Evolutionary conservation across 140 eudicot species (phyloP).

Genomic region (Oenanthe javanica): DNA sequence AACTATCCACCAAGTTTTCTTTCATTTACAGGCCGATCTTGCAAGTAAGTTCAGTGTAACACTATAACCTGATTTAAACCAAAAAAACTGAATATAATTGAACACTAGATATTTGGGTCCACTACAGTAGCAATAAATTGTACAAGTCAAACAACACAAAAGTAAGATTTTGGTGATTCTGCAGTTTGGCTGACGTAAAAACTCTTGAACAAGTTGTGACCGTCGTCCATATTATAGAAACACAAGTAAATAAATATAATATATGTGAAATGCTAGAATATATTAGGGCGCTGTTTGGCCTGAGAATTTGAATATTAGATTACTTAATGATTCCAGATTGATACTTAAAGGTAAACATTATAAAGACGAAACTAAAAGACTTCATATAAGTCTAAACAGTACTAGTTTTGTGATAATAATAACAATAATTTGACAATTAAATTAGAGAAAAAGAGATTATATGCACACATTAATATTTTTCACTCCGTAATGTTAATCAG

Average conservation of each 20-base stretch:
- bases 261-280: neutral
- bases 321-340: neutral
- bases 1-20: neutral
- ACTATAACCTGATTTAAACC: neutral
- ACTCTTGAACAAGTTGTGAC: neutral
- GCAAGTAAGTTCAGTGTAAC: neutral
- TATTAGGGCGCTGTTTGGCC: neutral
- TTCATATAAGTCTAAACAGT: neutral
- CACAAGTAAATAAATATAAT: neutral
- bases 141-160: neutral
- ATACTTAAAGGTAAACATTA: too few relatives aligned
- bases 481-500: neutral
- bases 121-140: neutral
- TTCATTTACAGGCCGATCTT: neutral
- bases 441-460: neutral
- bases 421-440: neutral
- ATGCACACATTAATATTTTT: neutral
- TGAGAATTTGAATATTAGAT: too few relatives aligned
- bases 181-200: too few relatives aligned
- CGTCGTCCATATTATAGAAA: neutral
- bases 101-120: neutral
- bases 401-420: neutral
- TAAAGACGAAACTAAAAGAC: too few relatives aligned
- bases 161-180: too few relatives aligned
- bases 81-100: neutral